Evolutionary conservation across 2,329 filamentous ascomycete genomes (phyloP).

Genomic region (Claviceps fusiformis): DNA sequence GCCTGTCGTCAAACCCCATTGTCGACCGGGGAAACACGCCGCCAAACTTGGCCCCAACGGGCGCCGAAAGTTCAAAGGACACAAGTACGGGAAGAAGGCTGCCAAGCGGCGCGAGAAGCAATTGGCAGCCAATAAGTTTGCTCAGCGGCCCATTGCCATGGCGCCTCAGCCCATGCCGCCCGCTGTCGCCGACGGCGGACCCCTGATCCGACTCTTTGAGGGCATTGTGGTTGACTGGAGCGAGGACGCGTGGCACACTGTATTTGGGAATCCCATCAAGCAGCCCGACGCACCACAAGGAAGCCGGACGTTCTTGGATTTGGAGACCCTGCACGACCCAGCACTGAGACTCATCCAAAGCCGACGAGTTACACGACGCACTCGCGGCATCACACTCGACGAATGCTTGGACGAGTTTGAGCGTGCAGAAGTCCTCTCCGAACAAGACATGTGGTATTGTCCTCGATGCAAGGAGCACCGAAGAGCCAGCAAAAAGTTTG

Average conservation of each 20-base stretch:
- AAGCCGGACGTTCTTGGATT: slow-evolving; percentile 38
- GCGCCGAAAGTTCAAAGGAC: slow-evolving; percentile 33
- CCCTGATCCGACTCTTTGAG: slow-evolving; percentile 68
- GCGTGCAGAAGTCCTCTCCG: slow-evolving; percentile 82
- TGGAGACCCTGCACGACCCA: slow-evolving; percentile 44
- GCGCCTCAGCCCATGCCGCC: slow-evolving; percentile 24
- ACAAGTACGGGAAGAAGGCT: slow-evolving; percentile 34
- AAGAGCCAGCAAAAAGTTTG: slow-evolving; percentile 88
- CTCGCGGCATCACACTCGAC: slow-evolving; percentile 63
- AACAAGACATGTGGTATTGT: slow-evolving; percentile 96
- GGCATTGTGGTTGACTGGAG: slow-evolving; percentile 81
- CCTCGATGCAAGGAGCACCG: slow-evolving; percentile 89
- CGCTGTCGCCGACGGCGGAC: slow-evolving; percentile 34
- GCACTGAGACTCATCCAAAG: slow-evolving; percentile 52
- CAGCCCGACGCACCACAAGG: slow-evolving; percentile 38
- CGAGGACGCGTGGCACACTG: slow-evolving; percentile 50
- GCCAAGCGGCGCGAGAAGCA: slow-evolving; percentile 35
- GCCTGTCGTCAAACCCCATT: slow-evolving; percentile 10
- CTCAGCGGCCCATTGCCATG: slow-evolving; percentile 17
- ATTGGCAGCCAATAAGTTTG: slow-evolving; percentile 22
- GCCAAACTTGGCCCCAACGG: slow-evolving; percentile 19
- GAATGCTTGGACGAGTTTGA: slow-evolving; percentile 93
- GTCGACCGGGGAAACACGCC: slow-evolving; percentile 10
- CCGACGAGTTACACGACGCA: slow-evolving; percentile 40
- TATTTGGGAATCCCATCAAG: slow-evolving; percentile 44